Percentiles rank a stretch among this genome's conserved stretches.
phyloP scores from a whole-genome alignment of 1,139 yeast species.

The Hyphopichia wangnamkhiaoensis region DNA sequence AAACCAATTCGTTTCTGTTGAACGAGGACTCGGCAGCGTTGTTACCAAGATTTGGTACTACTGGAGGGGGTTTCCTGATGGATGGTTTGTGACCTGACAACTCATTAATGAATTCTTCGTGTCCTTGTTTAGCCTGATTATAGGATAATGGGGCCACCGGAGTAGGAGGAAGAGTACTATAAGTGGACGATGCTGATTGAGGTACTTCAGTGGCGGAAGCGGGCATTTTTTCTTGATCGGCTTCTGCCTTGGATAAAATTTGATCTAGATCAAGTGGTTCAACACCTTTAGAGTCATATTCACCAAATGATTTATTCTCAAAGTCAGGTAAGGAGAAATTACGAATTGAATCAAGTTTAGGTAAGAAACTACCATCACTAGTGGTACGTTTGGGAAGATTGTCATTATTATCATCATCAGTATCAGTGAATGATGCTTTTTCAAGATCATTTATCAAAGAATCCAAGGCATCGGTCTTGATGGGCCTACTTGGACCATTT shows the following conservation, averaged over 20 bases:
- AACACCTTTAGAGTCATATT: constrained; percentile 12
- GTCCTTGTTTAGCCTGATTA: constrained; percentile 25
- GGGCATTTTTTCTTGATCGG: constrained; percentile 2
- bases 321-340: constrained; percentile 31
- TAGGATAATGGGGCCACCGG: constrained; percentile 33
- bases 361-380: constrained; percentile 13
- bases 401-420: constrained; percentile 9
- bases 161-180: constrained; percentile 18
- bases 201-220: neutral
- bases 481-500: constrained; percentile 3
- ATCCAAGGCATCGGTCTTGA: constrained; percentile 32
- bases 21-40: constrained; percentile 14
- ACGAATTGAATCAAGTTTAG: constrained; percentile 23
- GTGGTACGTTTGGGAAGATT: constrained; percentile 2
- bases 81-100: constrained; percentile 35
- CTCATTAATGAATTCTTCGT: constrained; percentile 29
- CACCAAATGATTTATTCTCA: constrained; percentile 19
- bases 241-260: constrained; percentile 7
- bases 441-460: constrained; percentile 39
- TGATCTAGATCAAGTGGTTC: constrained; percentile 6
- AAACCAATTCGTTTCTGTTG: constrained; percentile 19
- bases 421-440: constrained; percentile 17
- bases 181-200: neutral
- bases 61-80: constrained; percentile 35
- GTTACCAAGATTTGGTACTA: constrained; percentile 11